Evolutionary conservation across 164 flowering plant species (phyloP), one percentile per base, ranked within the genome.

Genomic region (Platanus orientalis): DNA sequence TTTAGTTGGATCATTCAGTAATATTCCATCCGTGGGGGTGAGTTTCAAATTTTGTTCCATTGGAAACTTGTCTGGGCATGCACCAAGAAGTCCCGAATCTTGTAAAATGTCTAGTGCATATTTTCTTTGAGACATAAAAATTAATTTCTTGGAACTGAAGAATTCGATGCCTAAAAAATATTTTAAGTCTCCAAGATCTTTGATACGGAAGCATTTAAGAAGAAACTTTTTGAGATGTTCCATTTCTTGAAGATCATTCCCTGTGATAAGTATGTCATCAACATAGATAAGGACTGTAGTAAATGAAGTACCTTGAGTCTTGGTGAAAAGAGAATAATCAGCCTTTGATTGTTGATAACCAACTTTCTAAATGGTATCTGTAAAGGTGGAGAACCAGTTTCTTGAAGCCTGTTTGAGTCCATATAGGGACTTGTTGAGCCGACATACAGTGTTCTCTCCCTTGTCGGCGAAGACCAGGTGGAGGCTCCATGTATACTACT

Each of bases 401-500:
- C 20, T 28, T n/a, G 32, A 60, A 24, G 50, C 63, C 24, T 60
- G 52, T 47, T 60, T 60, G 16, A 60, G 52, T 0, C 63, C 63
- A 32, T 32, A 32, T 32, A 60, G 36, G 16, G 52, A 26, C 21
- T 42, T 60, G 32, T 44, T 42, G 50, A 60, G 63, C 36, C 32
- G 32, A 60, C 52, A 60, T 4, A 32, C 36, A 26, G 23, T 2
- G 40, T 60, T 60, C 21, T 60, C 21, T 52, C 63, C 51, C 13
- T 45, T 30, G 40, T n/a, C 63, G 52, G 34, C 32, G 52, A 60
- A n/a, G 32, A 26, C 63, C 63, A 60, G 32, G 63, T 42, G 51
- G 34, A 44, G 36, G 52, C 17, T 24, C 34, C 52, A 60, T 60
- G 32, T 60, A 57, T 9, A 57, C 44, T 1, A 7, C 61, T 20